Base-by-base conservation (phyloP, 2,329 filamentous ascomycete genomes). In the Aspergillus piperis region DNA sequence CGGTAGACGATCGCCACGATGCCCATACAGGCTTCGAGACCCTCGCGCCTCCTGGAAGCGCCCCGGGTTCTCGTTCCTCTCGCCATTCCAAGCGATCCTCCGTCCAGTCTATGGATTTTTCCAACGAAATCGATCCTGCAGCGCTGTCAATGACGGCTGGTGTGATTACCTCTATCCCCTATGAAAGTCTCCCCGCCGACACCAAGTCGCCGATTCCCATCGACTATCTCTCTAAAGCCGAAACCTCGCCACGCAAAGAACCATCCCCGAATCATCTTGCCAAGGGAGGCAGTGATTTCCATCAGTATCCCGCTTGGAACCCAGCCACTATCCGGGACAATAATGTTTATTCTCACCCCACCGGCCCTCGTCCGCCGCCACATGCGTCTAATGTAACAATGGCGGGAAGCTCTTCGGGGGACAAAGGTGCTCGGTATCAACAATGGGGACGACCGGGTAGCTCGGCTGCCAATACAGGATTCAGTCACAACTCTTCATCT, bases 81-180 rank as follows among this genome's bases (percentile, higher is more conserved):
- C 85, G 90, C 73, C 88, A 95, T 78, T 83, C 82, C 48, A 87
- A 88, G 69, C 85, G 89, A 74, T 89, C 89, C 5, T 92, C 90
- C 39, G 79, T 86, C 66, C 82, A 88, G 66, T 94, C 90, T 13
- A 77, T 91, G 70, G 91, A 94, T 70, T 81, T 86, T 62, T 85
- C 87, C 52, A 79, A 83, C 68, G 88, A 89, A 58, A 70, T 78
- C n/a, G 84, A 87, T 68, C 68, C 73, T 52, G 78, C 83, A 62
- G 88, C 86, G 61, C 78, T 93, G 62, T 89, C 90, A 71, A 88
- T 88, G 80, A 88, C 87, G 72, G 89, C 92, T 36, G 92, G 92
- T 60, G 86, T 94, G 60, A 91, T 96, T 71, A 92, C 92, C 36
- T 89, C 91, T 27, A 93, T 97, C 65, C 91, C 93, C 32, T 96